Base-by-base conservation (phyloP, 768 basidiomycete species). In the Tylopilus vinaceipallidus region DNA sequence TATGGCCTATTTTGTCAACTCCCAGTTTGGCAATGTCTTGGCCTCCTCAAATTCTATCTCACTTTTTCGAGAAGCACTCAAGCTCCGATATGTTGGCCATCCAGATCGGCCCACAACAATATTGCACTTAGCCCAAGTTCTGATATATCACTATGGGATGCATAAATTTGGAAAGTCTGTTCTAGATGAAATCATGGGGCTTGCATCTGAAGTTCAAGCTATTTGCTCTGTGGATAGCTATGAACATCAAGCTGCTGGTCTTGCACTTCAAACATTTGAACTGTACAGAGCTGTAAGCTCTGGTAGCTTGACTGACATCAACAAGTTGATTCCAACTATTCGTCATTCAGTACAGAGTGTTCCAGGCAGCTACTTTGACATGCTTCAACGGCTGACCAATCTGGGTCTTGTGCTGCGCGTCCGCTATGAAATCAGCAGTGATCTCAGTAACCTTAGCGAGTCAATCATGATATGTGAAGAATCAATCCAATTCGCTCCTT, bases 401-500 rank as follows among this genome's bases (percentile, higher is more conserved):
- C 61, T 65, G 13, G 53, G 37, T 8, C 34, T 45, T n/a, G 46
- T 49, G 17, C 51, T 62, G 24, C 33, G 20, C 41, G 11, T 26
- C 11, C 45, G 45, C 2, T 56, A 47, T 16, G 30, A 44, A n/a
- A 19, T 39, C 12, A 13, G 3, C 2, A n/a, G 33, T 5, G 6
- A 38, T 17, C 7, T 16, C 11, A 22, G 6, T 20, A 53, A 57
- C 35, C 45, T 66, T 12, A 46, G 63, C 13, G 53, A 58, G 39
- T 59, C 63, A 8, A 60, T 42, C 26, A 20, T 24, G 2, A 29
- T 4, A 10, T 14, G 43, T 3, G 8, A 23, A 30, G n/a, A 30
- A 42, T 20, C 35, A 10, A 30, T 43, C 13, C 34, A 4, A 11
- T 22, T 37, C 14, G 7, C 27, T 22, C 26, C 14, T 16, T 27